Evolutionary conservation across 129 eudicot species (phyloP).

Genomic region (Ambrosia trifida): DNA sequence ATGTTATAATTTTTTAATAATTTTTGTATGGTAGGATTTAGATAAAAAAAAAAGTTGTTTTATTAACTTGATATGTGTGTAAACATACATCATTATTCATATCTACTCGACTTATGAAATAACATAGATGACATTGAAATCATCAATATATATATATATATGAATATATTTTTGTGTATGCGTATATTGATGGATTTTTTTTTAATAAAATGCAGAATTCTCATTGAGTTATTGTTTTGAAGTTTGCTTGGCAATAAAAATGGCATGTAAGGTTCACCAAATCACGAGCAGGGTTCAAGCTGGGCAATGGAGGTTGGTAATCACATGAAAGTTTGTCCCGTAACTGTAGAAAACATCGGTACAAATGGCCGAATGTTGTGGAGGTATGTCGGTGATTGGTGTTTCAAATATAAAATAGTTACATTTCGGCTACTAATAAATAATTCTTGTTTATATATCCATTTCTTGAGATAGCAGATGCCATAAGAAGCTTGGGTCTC

Average conservation of each 20-base stretch:
- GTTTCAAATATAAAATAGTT: not conserved
- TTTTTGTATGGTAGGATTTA: no score
- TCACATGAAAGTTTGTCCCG: constrained; percentile 70
- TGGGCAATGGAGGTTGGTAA: constrained; percentile 98
- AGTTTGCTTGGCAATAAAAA: constrained; percentile 62
- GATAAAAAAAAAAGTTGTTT: no score
- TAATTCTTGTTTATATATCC: not conserved
- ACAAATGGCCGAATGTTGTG: constrained; percentile 80
- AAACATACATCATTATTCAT: no score
- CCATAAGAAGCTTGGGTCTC: constrained; percentile 77
- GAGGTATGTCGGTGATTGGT: constrained; percentile 51
- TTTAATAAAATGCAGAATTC: not conserved
- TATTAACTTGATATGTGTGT: no score
- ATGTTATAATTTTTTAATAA: no score
- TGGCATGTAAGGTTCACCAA: constrained; percentile 43
- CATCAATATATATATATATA: no score
- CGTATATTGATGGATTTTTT: not conserved
- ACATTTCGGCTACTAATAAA: not conserved
- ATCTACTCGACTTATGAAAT: no score
- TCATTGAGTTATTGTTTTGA: constrained; percentile 3
- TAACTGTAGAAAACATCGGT: constrained; percentile 74
- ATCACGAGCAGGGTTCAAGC: constrained; percentile 77
- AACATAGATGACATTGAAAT: no score
- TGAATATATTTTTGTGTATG: not conserved
- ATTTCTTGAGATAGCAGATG: constrained; percentile 82